A percentile compares a stretch with the other conserved stretches of the same genome.
phyloP scores from a whole-genome alignment of 202 grass and related monocot species.

The Hordeum pubiflorum region DNA sequence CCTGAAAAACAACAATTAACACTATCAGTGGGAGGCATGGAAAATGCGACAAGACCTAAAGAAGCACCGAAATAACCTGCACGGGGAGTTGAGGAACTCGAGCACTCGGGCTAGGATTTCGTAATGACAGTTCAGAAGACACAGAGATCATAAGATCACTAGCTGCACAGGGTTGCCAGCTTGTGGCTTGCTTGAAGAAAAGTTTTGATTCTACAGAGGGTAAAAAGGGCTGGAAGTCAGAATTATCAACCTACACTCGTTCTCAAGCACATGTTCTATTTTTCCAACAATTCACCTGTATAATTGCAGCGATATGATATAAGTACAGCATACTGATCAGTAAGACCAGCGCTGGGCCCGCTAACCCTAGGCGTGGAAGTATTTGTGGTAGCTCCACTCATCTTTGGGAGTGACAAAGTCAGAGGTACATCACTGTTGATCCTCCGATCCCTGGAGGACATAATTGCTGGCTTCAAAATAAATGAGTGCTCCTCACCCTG shows the following conservation, averaged over 20 bases:
- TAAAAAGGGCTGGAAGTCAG: constrained; percentile 19
- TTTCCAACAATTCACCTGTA: constrained; percentile 50
- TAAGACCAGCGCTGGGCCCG: constrained; percentile 34
- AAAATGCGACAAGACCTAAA: background rate
- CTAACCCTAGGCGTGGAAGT: constrained; percentile 30
- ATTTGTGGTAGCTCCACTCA: constrained; percentile 30
- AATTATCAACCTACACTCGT: background rate
- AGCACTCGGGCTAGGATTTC: constrained; percentile 46
- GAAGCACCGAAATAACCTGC: constrained; percentile 55
- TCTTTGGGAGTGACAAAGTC: constrained; percentile 38
- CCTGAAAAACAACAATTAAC: constrained; percentile 42
- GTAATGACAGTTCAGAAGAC: constrained; percentile 59
- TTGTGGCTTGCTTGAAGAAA: constrained; percentile 89
- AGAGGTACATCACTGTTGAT: constrained; percentile 29
- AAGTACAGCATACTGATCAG: constrained; percentile 79
- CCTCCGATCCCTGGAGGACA: constrained; percentile 40
- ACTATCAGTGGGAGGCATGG: constrained; percentile 17
- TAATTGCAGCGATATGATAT: constrained; percentile 95
- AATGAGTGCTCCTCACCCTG: constrained; percentile 93
- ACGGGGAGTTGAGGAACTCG: constrained; percentile 79
- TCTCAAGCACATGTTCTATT: constrained; percentile 8
- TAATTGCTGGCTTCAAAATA: constrained; percentile 83
- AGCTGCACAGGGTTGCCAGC: constrained; percentile 66
- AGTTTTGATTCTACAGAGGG: constrained; percentile 79
- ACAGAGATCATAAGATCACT: constrained; percentile 94